Conservation (phyloP, 208 protist species). For the Crithidia thermophila region DNA sequence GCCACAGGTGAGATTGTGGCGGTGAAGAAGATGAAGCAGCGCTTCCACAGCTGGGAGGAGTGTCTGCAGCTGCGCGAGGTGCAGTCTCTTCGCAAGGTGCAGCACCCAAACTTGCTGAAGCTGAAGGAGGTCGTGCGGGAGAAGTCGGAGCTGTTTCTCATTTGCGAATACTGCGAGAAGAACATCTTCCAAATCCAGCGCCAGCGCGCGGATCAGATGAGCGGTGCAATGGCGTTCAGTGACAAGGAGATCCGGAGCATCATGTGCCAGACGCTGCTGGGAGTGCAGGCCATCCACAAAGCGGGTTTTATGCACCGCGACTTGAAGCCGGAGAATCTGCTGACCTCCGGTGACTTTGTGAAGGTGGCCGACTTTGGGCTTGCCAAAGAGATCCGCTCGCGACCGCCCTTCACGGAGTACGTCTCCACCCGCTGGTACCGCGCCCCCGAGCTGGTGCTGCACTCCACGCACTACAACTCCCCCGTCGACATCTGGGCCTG, state of each 20-base stretch:
- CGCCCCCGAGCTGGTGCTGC: slow-evolving; percentile 97
- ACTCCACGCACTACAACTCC: slow-evolving; percentile 97
- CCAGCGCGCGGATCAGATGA: slow-evolving; percentile 82
- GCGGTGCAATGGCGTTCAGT: slow-evolving; percentile 87
- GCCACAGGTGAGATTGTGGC: slow-evolving; percentile 95
- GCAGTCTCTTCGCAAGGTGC: slow-evolving; percentile 95
- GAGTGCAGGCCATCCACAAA: slow-evolving; percentile 91
- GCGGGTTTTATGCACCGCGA: slow-evolving; percentile 95
- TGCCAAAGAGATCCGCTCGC: slow-evolving; percentile 95
- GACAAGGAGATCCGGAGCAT: slow-evolving; percentile 95
- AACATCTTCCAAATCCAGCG: slow-evolving; percentile 97
- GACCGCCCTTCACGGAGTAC: slow-evolving; percentile 98
- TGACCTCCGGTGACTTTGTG: slow-evolving; percentile 86
- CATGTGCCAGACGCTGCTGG: slow-evolving; percentile 91
- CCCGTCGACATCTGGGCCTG: slow-evolving; percentile 98
- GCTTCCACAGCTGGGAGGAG: slow-evolving; percentile 98
- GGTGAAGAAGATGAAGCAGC: slow-evolving; percentile 99
- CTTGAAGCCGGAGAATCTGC: slow-evolving; percentile 95
- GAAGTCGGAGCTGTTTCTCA: slow-evolving; percentile 97
- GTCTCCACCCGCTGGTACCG: slow-evolving; percentile 99
- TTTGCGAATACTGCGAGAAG: slow-evolving; percentile 98
- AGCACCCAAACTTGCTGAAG: slow-evolving; percentile 98
- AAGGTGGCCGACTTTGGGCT: slow-evolving; percentile 98
- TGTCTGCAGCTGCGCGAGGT: slow-evolving; percentile 97
- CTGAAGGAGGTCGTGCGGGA: slow-evolving; percentile 98